A percentile compares a stretch with the other conserved stretches of the same genome.
phyloP scores from a whole-genome alignment of 208 protist genomes.

The Tetramitus jugosus region DNA sequence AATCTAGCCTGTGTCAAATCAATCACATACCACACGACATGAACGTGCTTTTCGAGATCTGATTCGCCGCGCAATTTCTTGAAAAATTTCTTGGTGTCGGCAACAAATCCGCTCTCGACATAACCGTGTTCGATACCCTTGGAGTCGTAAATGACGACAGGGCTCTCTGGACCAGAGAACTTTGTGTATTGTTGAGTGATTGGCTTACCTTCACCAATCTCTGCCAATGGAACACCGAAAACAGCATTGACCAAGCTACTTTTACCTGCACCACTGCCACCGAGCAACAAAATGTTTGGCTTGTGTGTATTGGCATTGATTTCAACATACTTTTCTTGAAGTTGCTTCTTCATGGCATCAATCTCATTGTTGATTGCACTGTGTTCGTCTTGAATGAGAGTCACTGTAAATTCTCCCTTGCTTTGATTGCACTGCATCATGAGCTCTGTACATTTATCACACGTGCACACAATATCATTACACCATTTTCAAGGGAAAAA shows the following conservation, averaged over 20 bases:
- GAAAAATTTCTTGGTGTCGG: conserved; percentile 11
- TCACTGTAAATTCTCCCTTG: not conserved
- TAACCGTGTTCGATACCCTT: conserved; percentile 23
- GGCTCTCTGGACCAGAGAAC: not conserved
- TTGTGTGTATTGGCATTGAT: not conserved
- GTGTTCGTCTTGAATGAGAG: not conserved
- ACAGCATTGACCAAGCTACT: conserved; percentile 1
- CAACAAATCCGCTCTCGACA: conserved; percentile 4
- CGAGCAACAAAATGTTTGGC: conserved; percentile 19
- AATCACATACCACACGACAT: conserved; percentile 20
- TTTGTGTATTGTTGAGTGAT: conserved; percentile 20
- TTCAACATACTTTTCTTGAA: not conserved
- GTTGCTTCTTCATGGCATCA: not conserved
- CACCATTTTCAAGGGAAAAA: no score
- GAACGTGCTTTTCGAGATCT: not conserved
- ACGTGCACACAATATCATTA: no score
- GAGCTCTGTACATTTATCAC: no score
- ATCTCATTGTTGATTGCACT: not conserved
- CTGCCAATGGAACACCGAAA: conserved; percentile 6
- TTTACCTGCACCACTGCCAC: conserved; percentile 19
- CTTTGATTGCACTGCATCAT: not conserved
- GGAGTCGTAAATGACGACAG: conserved; percentile 14
- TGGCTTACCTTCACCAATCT: conserved; percentile 26
- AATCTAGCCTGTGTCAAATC: conserved; percentile 23
- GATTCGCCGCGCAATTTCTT: not conserved